Base-by-base conservation (phyloP, 495 filamentous ascomycete genomes). In the Daldinia bambusicola region DNA sequence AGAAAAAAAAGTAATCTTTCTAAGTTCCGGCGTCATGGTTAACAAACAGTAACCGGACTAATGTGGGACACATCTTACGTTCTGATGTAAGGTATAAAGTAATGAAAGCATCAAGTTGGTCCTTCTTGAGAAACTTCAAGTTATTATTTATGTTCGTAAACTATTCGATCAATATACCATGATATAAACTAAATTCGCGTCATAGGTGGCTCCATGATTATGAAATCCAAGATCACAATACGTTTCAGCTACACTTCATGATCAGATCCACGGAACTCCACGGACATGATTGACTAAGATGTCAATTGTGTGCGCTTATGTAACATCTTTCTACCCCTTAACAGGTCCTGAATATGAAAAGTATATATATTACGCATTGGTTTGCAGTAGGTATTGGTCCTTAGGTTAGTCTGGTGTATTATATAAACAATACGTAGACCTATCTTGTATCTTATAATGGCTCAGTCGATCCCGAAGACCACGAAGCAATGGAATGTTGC, bases 401-500 rank as follows among this genome's bases (percentile, higher is more conserved):
- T 48, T 13, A 45, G 3, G 26, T 26, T 26, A 26, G 8, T 48
- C 18, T 48, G 0, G 18, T 10, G 41, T 48, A 20, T 8, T 9
- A 9, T 10, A 36, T 36, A 48, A 48, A 8, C 4, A 48, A 4
- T 22, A 48, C 20, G 1, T 7, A 48, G 0, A 48, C 43, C 7
- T 32, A 16, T 53, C 22, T 32, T 9, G 2, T 10, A 14, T 9
- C 32, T 45, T n/a, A n/a, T 8, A 48, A 48, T 48, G 43, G 9
- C 18, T 18, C 43, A 61, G 10, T 50, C 58, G 66, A 48, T 75
- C 40, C 75, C 72, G 2, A 51, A 62, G 52, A 77, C 61, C 10
- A 37, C 62, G 7, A 75, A 72, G 64, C 69, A 76, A 45, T 77
- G 74, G 74, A 76, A 65, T 14, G 65, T 78, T 38, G 52, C 20